A percentile compares a stretch with the other conserved stretches of the same genome.
These are phyloP conservation scores for Ochetophila trinervis DNA, from an alignment of 306 rosid species.

Conservation along the genomic window DNA sequence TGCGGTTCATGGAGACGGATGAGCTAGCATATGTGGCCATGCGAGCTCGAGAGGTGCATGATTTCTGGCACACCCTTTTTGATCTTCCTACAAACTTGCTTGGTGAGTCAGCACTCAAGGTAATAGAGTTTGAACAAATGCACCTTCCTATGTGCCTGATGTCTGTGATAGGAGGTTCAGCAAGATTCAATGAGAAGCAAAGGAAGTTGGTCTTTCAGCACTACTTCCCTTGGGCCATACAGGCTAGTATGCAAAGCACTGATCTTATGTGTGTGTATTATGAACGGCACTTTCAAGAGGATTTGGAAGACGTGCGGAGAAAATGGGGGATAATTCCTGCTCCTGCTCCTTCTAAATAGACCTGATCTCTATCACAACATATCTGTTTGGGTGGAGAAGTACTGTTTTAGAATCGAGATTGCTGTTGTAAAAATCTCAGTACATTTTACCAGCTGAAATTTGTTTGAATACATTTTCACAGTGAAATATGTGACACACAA, in stretches of 20 bases:
- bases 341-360: constrained; percentile 40
- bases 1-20: constrained; percentile 83
- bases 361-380: constrained; percentile 11
- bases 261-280: constrained; percentile 87
- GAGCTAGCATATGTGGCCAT: constrained; percentile 78
- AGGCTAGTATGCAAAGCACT: constrained; percentile 69
- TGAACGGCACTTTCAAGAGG: constrained; percentile 81
- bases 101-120: constrained; percentile 87
- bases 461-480: neutral
- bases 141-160: constrained; percentile 77
- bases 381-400: neutral
- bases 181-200: constrained; percentile 70
- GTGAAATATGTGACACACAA: too few species aligned
- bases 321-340: constrained; percentile 76
- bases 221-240: constrained; percentile 86
- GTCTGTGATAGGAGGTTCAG: constrained; percentile 70
- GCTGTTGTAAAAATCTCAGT: neutral
- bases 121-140: constrained; percentile 88
- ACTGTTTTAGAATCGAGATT: too few species aligned
- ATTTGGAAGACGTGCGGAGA: constrained; percentile 69
- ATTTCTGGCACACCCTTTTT: constrained; percentile 92
- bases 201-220: constrained; percentile 76
- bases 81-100: constrained; percentile 85
- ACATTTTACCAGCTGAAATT: neutral
- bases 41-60: constrained; percentile 94